Base-by-base conservation (phyloP, 78 protist genomes). In the Dictyostelium firmibasis region DNA sequence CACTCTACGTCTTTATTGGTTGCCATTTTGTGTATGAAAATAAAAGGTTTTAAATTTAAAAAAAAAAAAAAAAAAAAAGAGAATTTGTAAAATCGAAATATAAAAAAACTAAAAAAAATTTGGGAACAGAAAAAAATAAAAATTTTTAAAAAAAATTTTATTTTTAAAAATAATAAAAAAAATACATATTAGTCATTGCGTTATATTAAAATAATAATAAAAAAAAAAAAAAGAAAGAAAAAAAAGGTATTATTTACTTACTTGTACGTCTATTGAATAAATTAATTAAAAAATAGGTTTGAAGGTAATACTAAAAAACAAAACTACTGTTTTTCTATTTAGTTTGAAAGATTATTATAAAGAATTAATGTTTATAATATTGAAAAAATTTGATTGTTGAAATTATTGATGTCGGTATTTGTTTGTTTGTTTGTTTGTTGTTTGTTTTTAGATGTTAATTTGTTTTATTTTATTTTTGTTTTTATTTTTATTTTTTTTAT, bases 1-100 rank as follows among this genome's bases (percentile, higher is more conserved):
- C 86, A 82, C 64, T 82, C 86, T 82, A 82, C 86, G 11, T 82
- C 86, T 31, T 82, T 57, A 25, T 82, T 82, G 31, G 85, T 50
- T 81, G 85, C 7, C 38, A 27, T 81, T 33, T n/a, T 77, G 27
- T 41, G 9, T 77, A 77, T 77, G 41, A 5, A 20, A 38, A 27
- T 27, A 16, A 27, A n/a, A 60, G 23, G 16, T 11, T 7, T 7
- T 0, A 11, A 11, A 11, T 60, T 67, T n/a, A n/a, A n/a, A n/a
- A 62, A n/a, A n/a, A 20, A n/a, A 62, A 69, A 69, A 31, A 31
- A 70, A 29, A 31, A 72, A 31, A 31, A 33, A 72, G 35, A 72
- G 38, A 31, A 72, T 72, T 72, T 67, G 75, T 27, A 72, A 72
- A 72, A 72, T 57, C 67, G 67, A 57, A 57, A 57, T 57, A 50